Base-by-base conservation (phyloP, 1,284 basidiomycete genomes). In the Leccinum fallax region DNA sequence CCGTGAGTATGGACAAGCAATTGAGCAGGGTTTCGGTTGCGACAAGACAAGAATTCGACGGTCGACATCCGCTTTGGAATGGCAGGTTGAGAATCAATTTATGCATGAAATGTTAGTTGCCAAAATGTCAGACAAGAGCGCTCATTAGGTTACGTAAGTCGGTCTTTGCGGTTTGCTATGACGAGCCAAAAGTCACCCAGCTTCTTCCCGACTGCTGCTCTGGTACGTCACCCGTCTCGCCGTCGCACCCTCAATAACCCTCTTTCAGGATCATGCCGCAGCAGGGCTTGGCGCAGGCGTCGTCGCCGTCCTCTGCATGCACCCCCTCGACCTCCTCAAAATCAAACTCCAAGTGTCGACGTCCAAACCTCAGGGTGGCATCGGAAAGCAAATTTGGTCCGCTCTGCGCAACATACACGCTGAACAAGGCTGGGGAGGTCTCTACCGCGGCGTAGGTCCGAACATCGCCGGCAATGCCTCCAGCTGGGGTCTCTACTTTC, bases 401-500 rank as follows among this genome's bases (percentile, higher is more conserved):
- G 85, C 93, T 0, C 76, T 98, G 62, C 81, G 81, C 43, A 87
- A 88, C 62, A 95, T 98, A 53, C 87, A 93, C 36, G 80, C 78
- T 34, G 79, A 82, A 40, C 87, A 94, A 65, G 96, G 97, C 7
- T 92, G 88, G 87, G 83, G 78, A 65, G 97, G 96, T 0, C 80
- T 99, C 56, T 98, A 98, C 76, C 85, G 97, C 62, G 97, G 97
- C 11, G 80, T 99, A 30, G 85, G 88, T 3, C 89, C 96, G 2
- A 99, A 99, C 73, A 85, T 98, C 52, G 93, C 94, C 0, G 97
- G 97, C 19, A 98, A 98, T 69, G 95, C 96, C n/a, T 88, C 92
- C 6, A 96, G 93, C 69, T 99, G 97, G 97, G 97, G 97, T 0
- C 78, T 98, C 34, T 99, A 99, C 78, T 99, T 99, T 78, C 84